Evolutionary conservation across 2,329 filamentous ascomycete species (phyloP), one percentile per base, ranked within the genome.

Genomic region (Penicillium sp.): DNA sequence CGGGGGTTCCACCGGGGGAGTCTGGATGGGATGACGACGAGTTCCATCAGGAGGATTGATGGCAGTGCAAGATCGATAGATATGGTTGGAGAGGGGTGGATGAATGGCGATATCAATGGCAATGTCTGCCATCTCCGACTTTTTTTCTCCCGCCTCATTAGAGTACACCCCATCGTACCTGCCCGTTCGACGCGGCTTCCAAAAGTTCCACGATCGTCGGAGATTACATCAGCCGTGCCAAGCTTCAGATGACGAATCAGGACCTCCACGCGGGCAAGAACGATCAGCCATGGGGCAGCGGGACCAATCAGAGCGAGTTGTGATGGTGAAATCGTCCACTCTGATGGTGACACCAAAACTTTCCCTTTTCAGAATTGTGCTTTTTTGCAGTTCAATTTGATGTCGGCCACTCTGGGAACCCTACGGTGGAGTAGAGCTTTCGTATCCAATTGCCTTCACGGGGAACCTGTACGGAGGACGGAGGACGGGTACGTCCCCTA

Each of bases 271-370:
- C 45, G 40, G 45, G 51, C 48, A 24, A 34, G 29, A 34, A 46
- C 45, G 61, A 64, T 64, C 60, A 34, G 24, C 48, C 18, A 33
- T 40, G 54, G 48, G 29, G 11, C 45, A n/a, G 21, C 19, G 9
- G 18, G 16, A 4, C 69, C 69, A 71, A 72, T 72, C 50, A 65
- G 33, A 31, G 24, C 0, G 0, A 2, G 31, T 37, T 18, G 28
- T 56, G 66, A 68, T 71, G 68, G 68, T 69, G 69, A 69, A 69
- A 72, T 72, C 66, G 54, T 43, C 48, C 39, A 49, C 54, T 43
- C 48, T 49, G 68, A 72, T 72, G 69, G 63, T 71, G 69, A 66
- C 66, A 69, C 42, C 45, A 47, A 19, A 46, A 19, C 39, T 48
- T 52, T 45, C 44, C 47, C 43, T 29, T 47, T 54, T 51, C 19